Evolutionary conservation across 305 asterid species (phyloP).

Genomic region (Caryopteris hybrid): DNA sequence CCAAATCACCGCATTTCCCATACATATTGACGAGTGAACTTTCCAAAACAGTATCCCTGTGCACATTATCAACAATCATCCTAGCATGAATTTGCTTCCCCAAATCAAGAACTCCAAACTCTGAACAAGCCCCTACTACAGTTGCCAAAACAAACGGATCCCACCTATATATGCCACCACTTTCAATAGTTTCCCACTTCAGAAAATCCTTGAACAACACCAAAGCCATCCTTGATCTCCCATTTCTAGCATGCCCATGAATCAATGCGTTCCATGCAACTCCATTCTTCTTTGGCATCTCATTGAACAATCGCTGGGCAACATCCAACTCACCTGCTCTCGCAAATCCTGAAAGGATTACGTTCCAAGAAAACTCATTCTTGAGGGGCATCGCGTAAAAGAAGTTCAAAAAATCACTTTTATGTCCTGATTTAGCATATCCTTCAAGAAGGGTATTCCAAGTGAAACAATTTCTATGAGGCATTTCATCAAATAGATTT

Average conservation of each 20-base stretch:
- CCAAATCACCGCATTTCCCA: constrained; percentile 71
- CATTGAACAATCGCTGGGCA: constrained; percentile 38
- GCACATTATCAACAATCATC: constrained; percentile 43
- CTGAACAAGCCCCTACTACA: constrained; percentile 61
- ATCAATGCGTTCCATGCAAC: constrained; percentile 66
- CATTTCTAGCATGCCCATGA: constrained; percentile 58
- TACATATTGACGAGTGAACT: constrained; percentile 83
- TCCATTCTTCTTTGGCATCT: constrained; percentile 70
- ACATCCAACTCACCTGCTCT: constrained; percentile 48
- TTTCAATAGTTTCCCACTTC: constrained; percentile 29
- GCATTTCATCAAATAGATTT: constrained; percentile 69
- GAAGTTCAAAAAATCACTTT: constrained; percentile 26
- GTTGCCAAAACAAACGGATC: constrained; percentile 69
- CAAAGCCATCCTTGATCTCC: constrained; percentile 44
- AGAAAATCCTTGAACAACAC: constrained; percentile 45
- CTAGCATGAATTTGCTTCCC: constrained; percentile 87
- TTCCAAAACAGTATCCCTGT: constrained; percentile 56
- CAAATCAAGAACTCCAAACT: constrained; percentile 34
- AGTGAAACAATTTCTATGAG: constrained; percentile 56
- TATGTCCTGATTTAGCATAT: constrained; percentile 43
- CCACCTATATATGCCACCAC: constrained; percentile 21
- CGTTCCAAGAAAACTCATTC: constrained; percentile 76
- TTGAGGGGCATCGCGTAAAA: constrained; percentile 55
- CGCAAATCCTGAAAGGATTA: constrained; percentile 47
- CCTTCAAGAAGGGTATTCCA: constrained; percentile 85